Evolutionary conservation across 2,329 filamentous ascomycete species (phyloP), one percentile per base, ranked within the genome.

Genomic region (Diaporthe destruens): DNA sequence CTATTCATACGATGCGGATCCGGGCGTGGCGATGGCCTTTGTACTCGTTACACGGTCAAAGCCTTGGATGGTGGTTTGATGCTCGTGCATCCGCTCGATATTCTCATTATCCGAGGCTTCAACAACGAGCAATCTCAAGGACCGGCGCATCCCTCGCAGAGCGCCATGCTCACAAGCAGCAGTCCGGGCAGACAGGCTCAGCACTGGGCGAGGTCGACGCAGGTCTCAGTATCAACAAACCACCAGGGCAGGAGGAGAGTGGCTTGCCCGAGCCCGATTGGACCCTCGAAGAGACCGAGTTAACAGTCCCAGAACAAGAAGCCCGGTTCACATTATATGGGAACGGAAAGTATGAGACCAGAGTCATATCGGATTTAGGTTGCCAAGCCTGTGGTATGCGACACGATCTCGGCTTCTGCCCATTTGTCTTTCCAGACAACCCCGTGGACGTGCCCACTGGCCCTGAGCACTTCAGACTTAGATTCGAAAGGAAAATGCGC

Each of bases 321-420:
- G 61, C 61, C 12, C 44, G 20, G 20, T 66, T 39, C 47, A 0
- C 1, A 16, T 1, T 7, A 3, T 2, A 5, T 1, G 1, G 1
- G 0, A 11, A 6, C 29, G 61, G 3, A 6, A 6, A 0, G 6
- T 6, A 8, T 8, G 16, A 0, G 5, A 36, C 29, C 61, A 7
- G 0, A 0, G 1, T 66, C 47, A 0, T 3, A 0, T 1, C 1
- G 9, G 1, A 11, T 6, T n/a, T n/a, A n/a, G n/a, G n/a, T n/a
- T 66, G 61, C 20, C 20, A 8, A 11, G 61, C 32, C 47, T 66
- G 61, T 36, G 14, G 8, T 1, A 12, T 16, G 44, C 2, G 0
- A 0, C 61, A 66, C 18, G 0, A 1, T 3, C 29, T 53, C n/a
- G 0, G 1, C 9, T 3, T 1, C 12, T 66, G 61, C 7, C 44